These are phyloP conservation scores for Cryptosporidium meleagridis DNA, from an alignment of 169 alveolate genomes.

Conservation along the genomic window DNA sequence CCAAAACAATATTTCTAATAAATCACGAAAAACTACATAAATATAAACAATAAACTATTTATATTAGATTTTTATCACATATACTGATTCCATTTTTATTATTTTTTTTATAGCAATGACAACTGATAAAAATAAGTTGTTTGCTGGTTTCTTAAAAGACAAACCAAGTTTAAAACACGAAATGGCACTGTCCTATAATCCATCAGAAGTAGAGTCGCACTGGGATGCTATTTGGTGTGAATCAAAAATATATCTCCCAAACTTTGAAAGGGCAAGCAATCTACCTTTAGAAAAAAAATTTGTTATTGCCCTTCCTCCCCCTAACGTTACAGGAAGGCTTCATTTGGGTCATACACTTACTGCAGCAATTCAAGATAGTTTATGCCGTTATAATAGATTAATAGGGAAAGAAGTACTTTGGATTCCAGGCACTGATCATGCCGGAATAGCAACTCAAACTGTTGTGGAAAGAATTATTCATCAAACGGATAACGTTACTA, in stretches of 20 bases:
- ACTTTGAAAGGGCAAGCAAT: conserved; percentile 71
- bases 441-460: conserved; percentile 99
- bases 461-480: conserved; percentile 96
- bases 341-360: conserved; percentile 99
- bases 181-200: conserved; percentile 93
- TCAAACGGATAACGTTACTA: conserved; percentile 91
- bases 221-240: conserved; percentile 86
- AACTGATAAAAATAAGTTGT: conserved; percentile 7
- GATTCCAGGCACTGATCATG: conserved; percentile 99
- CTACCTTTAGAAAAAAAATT: conserved; percentile 78
- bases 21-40: neutral
- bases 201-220: conserved; percentile 94
- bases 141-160: conserved; percentile 11
- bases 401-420: conserved; percentile 94
- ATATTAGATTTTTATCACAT: neutral
- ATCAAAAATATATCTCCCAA: conserved; percentile 29
- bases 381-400: conserved; percentile 95
- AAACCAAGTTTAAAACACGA: conserved; percentile 29
- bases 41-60: too few species aligned
- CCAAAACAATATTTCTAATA: neutral
- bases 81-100: neutral
- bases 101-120: neutral
- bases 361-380: conserved; percentile 97
- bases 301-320: conserved; percentile 98
- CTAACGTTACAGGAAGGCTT: conserved; percentile 99